Conservation (phyloP, 768 basidiomycete species). For the Postia placenta region DNA sequence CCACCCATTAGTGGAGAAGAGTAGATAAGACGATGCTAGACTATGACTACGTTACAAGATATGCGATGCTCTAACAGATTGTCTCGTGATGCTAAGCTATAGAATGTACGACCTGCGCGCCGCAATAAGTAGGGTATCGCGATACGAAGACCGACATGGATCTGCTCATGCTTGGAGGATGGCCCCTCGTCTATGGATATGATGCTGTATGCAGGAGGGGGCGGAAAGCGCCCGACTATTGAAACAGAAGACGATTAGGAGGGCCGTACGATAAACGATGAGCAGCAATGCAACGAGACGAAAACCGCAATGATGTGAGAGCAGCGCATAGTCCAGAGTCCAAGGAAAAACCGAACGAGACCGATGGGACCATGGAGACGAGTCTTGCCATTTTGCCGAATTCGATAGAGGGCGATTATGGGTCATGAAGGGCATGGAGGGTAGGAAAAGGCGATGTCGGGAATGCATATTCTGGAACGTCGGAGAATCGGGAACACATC, state of each 20-base stretch:
- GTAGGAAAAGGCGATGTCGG: slow-evolving; percentile 4
- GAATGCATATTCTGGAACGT: neutral
- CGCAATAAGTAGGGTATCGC: slow-evolving; percentile 50
- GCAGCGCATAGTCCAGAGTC: slow-evolving; percentile 40
- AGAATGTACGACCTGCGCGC: slow-evolving; percentile 42
- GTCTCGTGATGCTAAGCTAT: slow-evolving; percentile 53
- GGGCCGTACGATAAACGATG: slow-evolving; percentile 39
- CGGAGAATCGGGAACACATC: neutral
- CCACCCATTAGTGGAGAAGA: neutral
- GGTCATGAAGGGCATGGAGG: neutral
- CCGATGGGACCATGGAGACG: neutral
- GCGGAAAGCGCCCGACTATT: slow-evolving; percentile 15
- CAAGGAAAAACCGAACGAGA: slow-evolving; percentile 16
- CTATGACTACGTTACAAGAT: slow-evolving; percentile 31
- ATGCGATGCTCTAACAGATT: slow-evolving; percentile 69
- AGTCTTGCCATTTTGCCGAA: neutral
- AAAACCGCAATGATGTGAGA: slow-evolving; percentile 45
- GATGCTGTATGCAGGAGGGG: slow-evolving; percentile 12
- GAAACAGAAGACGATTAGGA: slow-evolving; percentile 29
- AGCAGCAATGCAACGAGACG: slow-evolving; percentile 50
- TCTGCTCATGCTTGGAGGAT: slow-evolving; percentile 40
- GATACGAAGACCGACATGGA: slow-evolving; percentile 44
- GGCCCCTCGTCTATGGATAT: slow-evolving; percentile 39
- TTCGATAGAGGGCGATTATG: neutral
- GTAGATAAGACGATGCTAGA: slow-evolving; percentile 18